Conservation (phyloP, 352 stramenopile species). For the Phytophthora fragariaefolia region DNA sequence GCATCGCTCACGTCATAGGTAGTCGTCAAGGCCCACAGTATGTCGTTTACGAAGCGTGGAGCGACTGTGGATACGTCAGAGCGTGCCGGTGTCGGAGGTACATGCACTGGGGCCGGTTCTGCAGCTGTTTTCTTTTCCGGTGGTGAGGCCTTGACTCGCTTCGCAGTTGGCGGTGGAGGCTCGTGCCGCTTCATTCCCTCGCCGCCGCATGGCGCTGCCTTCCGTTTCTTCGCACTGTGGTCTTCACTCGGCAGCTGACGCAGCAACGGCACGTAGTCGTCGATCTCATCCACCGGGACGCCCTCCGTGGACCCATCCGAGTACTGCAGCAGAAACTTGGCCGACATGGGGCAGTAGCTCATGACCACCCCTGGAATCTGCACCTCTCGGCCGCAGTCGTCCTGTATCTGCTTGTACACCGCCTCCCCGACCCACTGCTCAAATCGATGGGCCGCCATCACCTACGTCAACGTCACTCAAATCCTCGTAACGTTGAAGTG, state of each 20-base stretch:
- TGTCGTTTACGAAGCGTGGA: constrained; percentile 10
- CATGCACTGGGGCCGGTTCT: neutral
- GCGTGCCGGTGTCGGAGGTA: neutral
- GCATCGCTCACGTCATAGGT: constrained; percentile 4
- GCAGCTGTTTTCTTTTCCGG: neutral
- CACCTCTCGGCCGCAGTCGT: constrained; percentile 1
- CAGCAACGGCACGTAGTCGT: constrained; percentile 23
- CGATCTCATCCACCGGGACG: constrained; percentile 20
- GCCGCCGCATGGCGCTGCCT: neutral
- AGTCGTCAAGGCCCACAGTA: constrained; percentile 12
- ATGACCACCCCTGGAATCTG: constrained; percentile 14
- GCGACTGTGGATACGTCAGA: neutral
- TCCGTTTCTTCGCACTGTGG: neutral
- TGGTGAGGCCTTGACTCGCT: neutral
- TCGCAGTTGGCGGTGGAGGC: neutral
- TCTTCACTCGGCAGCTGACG: neutral
- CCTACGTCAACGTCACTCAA: no score
- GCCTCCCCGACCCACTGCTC: constrained; percentile 14
- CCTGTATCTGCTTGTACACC: constrained; percentile 22
- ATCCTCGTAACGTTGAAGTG: no score
- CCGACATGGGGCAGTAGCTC: constrained; percentile 11
- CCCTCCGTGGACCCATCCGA: constrained; percentile 23
- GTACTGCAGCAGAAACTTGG: constrained; percentile 17
- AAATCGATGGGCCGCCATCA: neutral
- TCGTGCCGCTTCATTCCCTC: neutral